Evolutionary conservation across 2,329 filamentous ascomycete genomes (phyloP).

Genomic region (Botrytis sinoallii): DNA sequence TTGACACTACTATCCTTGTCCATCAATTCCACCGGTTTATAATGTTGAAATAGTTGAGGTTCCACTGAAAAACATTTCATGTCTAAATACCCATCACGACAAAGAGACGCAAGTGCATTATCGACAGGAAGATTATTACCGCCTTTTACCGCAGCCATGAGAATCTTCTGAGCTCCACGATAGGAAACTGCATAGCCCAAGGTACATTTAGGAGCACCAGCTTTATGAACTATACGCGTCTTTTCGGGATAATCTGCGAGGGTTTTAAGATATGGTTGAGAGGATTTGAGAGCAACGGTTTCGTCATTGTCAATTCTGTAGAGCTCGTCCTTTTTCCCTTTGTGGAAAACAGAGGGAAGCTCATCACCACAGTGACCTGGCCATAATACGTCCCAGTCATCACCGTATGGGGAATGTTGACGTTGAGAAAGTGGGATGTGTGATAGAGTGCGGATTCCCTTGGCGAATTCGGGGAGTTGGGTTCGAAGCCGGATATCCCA

Average conservation of each 20-base stretch:
- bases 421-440: constrained; percentile 15
- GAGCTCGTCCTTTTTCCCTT: constrained; percentile 17
- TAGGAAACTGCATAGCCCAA: constrained; percentile 39
- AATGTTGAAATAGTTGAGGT: constrained; percentile 40
- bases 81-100: constrained; percentile 35
- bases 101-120: constrained; percentile 38
- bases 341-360: background rate
- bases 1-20: constrained; percentile 39
- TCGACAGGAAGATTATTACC: constrained; percentile 33
- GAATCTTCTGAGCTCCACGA: constrained; percentile 50
- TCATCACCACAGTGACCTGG: constrained; percentile 40
- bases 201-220: constrained; percentile 35
- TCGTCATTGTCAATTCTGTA: constrained; percentile 33
- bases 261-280: constrained; percentile 20
- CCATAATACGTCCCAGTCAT: constrained; percentile 41
- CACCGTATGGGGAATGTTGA: constrained; percentile 35
- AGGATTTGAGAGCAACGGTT: constrained; percentile 30
- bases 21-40: constrained; percentile 35
- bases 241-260: constrained; percentile 22
- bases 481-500: constrained; percentile 42
- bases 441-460: constrained; percentile 19
- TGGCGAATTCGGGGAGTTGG: constrained; percentile 37
- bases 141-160: constrained; percentile 50
- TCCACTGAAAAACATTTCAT: constrained; percentile 40
- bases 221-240: constrained; percentile 35